Conservation (phyloP, 2,329 filamentous ascomycete genomes). For the Hypoxylon sp. region DNA sequence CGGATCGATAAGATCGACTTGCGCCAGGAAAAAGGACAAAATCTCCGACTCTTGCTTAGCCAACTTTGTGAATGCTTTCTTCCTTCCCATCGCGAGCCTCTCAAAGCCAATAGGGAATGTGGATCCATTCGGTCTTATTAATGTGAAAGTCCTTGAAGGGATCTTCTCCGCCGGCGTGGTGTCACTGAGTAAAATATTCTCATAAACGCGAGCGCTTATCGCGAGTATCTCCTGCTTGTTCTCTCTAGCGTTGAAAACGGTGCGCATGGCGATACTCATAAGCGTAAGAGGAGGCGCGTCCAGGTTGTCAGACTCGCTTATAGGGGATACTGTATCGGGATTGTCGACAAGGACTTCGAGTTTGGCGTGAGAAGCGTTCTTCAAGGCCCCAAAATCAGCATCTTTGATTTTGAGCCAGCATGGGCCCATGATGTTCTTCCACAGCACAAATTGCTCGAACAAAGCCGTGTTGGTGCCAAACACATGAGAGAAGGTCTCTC, state of each 20-base stretch:
- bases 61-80: slow-evolving; percentile 81
- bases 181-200: slow-evolving; percentile 87
- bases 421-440: slow-evolving; percentile 99
- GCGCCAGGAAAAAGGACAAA: slow-evolving; percentile 87
- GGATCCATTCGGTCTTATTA: slow-evolving; percentile 83
- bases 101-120: slow-evolving; percentile 91
- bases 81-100: slow-evolving; percentile 75
- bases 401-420: slow-evolving; percentile 95
- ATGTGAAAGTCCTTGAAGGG: slow-evolving; percentile 89
- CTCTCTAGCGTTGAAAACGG: slow-evolving; percentile 86
- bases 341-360: slow-evolving; percentile 86
- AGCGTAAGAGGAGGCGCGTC: slow-evolving; percentile 89
- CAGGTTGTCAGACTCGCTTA: slow-evolving; percentile 82
- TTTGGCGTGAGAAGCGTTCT: slow-evolving; percentile 97
- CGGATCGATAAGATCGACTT: slow-evolving; percentile 88
- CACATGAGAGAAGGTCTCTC: slow-evolving; percentile 92
- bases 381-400: slow-evolving; percentile 84
- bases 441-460: slow-evolving; percentile 98
- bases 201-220: slow-evolving; percentile 92
- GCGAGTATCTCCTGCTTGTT: slow-evolving; percentile 97
- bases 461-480: slow-evolving; percentile 94
- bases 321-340: slow-evolving; percentile 78
- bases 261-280: slow-evolving; percentile 95
- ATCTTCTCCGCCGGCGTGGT: slow-evolving; percentile 90
- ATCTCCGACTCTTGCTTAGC: slow-evolving; percentile 88